Conservation (phyloP, 2,329 filamentous ascomycete genomes). For the Trichoderma atrobrunneum region DNA sequence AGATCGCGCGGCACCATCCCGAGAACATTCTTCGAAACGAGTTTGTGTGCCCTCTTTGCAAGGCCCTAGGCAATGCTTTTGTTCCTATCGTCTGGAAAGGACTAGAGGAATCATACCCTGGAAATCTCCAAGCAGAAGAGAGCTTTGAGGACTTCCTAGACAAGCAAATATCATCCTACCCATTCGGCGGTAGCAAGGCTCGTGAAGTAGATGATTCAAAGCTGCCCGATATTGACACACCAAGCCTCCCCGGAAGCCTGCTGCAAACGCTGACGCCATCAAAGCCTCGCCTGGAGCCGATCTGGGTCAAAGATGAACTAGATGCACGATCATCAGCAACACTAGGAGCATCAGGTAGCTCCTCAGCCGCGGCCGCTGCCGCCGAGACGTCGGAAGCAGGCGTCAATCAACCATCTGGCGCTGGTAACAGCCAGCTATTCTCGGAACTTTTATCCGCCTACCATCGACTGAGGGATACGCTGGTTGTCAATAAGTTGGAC, state of each 20-base stretch:
- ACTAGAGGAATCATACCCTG: conserved; percentile 78
- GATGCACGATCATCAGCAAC: conserved; percentile 29
- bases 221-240: conserved; percentile 33
- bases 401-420: conserved; percentile 21
- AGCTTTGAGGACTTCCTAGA: conserved; percentile 69
- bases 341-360: conserved; percentile 42
- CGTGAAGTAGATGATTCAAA: conserved; percentile 33
- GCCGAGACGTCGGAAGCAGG: conserved; percentile 28
- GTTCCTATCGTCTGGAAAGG: conserved; percentile 94
- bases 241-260: conserved; percentile 39
- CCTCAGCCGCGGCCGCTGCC: conserved; percentile 37
- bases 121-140: conserved; percentile 59
- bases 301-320: conserved; percentile 42
- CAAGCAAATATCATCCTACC: conserved; percentile 51
- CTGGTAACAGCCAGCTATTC: conserved; percentile 29
- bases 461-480: conserved; percentile 57
- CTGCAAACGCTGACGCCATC: conserved; percentile 39
- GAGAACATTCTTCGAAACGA: conserved; percentile 77
- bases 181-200: conserved; percentile 40
- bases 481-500: conserved; percentile 53
- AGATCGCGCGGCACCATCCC: conserved; percentile 92
- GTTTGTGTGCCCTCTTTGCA: conserved; percentile 95
- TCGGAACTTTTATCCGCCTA: conserved; percentile 61
- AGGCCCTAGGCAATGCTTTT: conserved; percentile 92
- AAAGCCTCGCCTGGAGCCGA: conserved; percentile 37